These are phyloP conservation scores for Trapa incisa DNA, from an alignment of 345 rosid species.

Conservation along the genomic window DNA sequence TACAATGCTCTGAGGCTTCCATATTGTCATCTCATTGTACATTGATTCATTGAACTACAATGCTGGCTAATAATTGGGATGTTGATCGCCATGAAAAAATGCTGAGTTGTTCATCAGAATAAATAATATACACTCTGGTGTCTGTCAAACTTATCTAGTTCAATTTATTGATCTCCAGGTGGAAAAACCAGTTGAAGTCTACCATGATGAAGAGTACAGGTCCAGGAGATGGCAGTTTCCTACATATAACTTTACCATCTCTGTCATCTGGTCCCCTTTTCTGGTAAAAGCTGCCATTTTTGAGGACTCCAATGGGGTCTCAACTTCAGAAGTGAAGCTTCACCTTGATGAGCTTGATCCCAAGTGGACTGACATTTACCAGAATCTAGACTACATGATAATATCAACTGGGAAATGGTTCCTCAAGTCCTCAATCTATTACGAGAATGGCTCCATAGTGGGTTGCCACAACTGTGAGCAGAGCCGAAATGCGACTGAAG, in stretches of 20 bases:
- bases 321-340: slow-evolving; percentile 59
- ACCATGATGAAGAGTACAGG: slow-evolving; percentile 69
- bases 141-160: neutral
- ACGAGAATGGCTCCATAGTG: slow-evolving; percentile 44
- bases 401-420: slow-evolving; percentile 97
- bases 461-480: slow-evolving; percentile 80
- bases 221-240: slow-evolving; percentile 73
- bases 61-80: neutral
- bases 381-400: slow-evolving; percentile 49
- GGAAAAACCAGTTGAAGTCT: slow-evolving; percentile 57
- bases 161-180: slow-evolving; percentile 33
- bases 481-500: slow-evolving; percentile 36
- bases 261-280: slow-evolving; percentile 86
- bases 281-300: slow-evolving; percentile 75
- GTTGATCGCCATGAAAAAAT: neutral
- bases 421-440: slow-evolving; percentile 72
- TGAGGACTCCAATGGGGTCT: slow-evolving; percentile 79
- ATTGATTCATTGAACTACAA: too few species aligned
- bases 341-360: slow-evolving; percentile 71
- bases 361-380: slow-evolving; percentile 47
- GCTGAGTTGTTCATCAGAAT: neutral
- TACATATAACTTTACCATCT: slow-evolving; percentile 51
- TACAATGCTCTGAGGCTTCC: neutral
- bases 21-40: neutral
- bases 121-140: neutral